These are phyloP conservation scores for Penicillium egyptiacum DNA, from an alignment of 495 filamentous ascomycete genomes.

Conservation along the genomic window DNA sequence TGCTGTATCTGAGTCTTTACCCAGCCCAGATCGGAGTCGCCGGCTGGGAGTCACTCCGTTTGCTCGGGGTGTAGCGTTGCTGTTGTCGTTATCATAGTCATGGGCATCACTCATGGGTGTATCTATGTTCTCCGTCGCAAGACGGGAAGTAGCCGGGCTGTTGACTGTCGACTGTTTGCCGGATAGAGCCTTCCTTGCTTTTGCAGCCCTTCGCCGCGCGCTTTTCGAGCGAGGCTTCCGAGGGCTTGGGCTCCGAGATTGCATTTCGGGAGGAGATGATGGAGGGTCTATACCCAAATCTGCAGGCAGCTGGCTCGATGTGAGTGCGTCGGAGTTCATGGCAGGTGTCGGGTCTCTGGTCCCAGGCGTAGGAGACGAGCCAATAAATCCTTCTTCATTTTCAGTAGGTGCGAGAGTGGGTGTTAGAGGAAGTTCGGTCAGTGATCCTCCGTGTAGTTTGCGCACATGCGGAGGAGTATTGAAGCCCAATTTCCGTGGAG, in stretches of 20 bases:
- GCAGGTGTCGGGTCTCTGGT: slow-evolving; percentile 42
- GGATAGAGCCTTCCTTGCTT: slow-evolving; percentile 19
- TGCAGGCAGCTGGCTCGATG: background rate
- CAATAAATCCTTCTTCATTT: slow-evolving; percentile 62
- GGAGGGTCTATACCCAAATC: slow-evolving; percentile 26
- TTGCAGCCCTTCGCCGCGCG: slow-evolving; percentile 19
- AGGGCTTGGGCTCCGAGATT: slow-evolving; percentile 29
- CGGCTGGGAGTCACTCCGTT: slow-evolving; percentile 26
- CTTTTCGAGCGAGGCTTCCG: slow-evolving; percentile 17
- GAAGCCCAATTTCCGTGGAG: slow-evolving; percentile 33
- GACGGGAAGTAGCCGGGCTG: slow-evolving; percentile 11
- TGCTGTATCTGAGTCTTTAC: slow-evolving; percentile 18
- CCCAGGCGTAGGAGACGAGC: slow-evolving; percentile 79
- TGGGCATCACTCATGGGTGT: background rate
- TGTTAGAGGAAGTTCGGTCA: slow-evolving; percentile 42
- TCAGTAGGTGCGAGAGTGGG: slow-evolving; percentile 46
- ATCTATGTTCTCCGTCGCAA: slow-evolving; percentile 10
- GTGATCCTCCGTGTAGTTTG: slow-evolving; percentile 23
- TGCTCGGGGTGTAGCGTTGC: slow-evolving; percentile 6
- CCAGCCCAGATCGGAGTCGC: slow-evolving; percentile 34
- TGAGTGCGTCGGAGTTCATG: slow-evolving; percentile 17
- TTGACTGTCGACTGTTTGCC: slow-evolving; percentile 14
- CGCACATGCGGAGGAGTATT: slow-evolving; percentile 40
- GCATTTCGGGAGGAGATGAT: slow-evolving; percentile 43
- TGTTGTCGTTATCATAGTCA: slow-evolving; percentile 15